Base-by-base conservation (phyloP, 2,329 filamentous ascomycete species). In the Aureobasidium vineae region DNA sequence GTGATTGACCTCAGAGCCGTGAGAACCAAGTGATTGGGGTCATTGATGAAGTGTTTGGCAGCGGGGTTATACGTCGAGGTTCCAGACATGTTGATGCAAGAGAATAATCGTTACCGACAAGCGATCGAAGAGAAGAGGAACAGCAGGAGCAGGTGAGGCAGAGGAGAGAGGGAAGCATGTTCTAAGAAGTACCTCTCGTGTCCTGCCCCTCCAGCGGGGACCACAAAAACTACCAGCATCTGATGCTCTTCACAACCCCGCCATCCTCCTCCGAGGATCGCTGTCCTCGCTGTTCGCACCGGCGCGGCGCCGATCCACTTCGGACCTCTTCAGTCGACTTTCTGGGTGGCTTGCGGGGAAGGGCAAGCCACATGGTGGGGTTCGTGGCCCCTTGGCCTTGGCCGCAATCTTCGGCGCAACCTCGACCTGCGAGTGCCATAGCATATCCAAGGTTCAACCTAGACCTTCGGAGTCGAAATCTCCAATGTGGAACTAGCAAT, bases 21-120 rank as follows among this genome's bases (percentile, higher is more conserved):
- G 75, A 86, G 84, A 76, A 97, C 91, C 61, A 97, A 86, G 73
- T 90, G 84, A 63, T 87, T 86, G 49, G 92, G 87, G 76, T 96
- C 90, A 77, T 92, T 88, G 82, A 97, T 87, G 82, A 97, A 97
- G 80, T 97, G 93, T 82, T 95, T 96, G 26, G 73, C 73, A 15
- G 53, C 45, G 26, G 64, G 53, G 36, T 66, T 66, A 21, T 59
- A 66, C n/a, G 53, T 50, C 19, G 64, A 59, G 19, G 45, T 59
- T 45, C 53, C 53, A 21, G 64, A 66, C 64, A 66, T 66, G 31
- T 38, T 65, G 41, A 38, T 19, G 43, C 26, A 49, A 38, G 41
- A 26, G 28, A 16, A 57, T 15, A 59, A 43, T 38, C 13, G 19
- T 28, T 47, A 21, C 16, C 23, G 38, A 21, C 10, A 8, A 38